Conservation (phyloP, 257 asterid species). For the Echites panduratus region DNA sequence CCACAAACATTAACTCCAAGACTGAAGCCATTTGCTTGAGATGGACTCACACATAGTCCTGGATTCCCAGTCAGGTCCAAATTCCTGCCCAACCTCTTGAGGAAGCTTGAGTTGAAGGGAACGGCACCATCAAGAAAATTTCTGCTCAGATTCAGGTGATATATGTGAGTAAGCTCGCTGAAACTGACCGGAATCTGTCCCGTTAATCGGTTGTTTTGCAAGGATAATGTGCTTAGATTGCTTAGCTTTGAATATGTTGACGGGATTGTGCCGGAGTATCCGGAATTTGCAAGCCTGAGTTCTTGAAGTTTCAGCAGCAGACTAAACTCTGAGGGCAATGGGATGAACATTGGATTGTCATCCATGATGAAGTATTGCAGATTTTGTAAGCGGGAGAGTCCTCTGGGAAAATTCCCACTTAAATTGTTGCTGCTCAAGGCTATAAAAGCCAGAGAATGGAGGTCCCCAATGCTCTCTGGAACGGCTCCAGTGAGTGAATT, state of each 20-base stretch:
- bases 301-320: conserved; percentile 62
- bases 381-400: conserved; percentile 32
- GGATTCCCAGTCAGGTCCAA: conserved; percentile 77
- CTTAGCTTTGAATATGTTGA: conserved; percentile 39
- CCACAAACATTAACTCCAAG: conserved; percentile 51
- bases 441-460: conserved; percentile 50
- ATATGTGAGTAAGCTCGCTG: conserved; percentile 43
- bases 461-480: conserved; percentile 40
- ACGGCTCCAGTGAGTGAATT: conserved; percentile 52
- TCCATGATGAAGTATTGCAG: conserved; percentile 78
- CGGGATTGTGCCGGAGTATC: conserved; percentile 70
- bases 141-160: conserved; percentile 77
- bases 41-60: conserved; percentile 57
- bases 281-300: conserved; percentile 66
- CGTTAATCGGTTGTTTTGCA: conserved; percentile 58
- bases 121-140: conserved; percentile 60
- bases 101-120: conserved; percentile 65
- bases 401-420: conserved; percentile 42
- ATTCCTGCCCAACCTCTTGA: conserved; percentile 66
- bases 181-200: conserved; percentile 62
- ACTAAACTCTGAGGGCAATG: conserved; percentile 48
- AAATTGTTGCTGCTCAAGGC: conserved; percentile 63
- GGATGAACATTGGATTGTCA: conserved; percentile 56
- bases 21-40: conserved; percentile 27
- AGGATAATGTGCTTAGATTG: conserved; percentile 58